A percentile compares a stretch with the other conserved stretches of the same genome.
Evolutionary conservation across 495 filamentous ascomycete genomes (phyloP).

Genomic region (Aspergillus heteromorphus): DNA sequence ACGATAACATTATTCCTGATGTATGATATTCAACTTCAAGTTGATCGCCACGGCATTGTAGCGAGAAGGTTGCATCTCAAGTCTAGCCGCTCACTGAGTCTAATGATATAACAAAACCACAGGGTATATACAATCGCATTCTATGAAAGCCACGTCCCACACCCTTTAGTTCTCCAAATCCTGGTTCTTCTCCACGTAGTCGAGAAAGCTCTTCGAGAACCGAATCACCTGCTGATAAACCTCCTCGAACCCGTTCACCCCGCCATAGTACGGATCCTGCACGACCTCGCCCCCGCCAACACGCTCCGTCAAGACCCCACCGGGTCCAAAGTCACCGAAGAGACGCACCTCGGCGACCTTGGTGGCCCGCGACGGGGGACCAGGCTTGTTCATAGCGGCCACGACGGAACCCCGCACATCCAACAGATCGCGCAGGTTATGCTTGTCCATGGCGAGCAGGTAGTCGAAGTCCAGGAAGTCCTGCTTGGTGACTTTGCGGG

Average conservation of each 20-base stretch:
- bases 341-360: constrained; percentile 59
- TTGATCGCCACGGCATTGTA: neutral
- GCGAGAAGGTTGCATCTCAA: neutral
- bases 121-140: constrained; percentile 11
- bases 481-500: constrained; percentile 62
- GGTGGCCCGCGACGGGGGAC: constrained; percentile 19
- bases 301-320: constrained; percentile 67
- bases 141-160: neutral
- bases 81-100: neutral
- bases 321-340: constrained; percentile 74
- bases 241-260: constrained; percentile 71
- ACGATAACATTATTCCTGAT: neutral
- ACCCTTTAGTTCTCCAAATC: constrained; percentile 6
- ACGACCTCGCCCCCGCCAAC: constrained; percentile 68
- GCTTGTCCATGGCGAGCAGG: constrained; percentile 87
- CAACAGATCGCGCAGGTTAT: constrained; percentile 70
- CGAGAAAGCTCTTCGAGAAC: constrained; percentile 74
- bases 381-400: constrained; percentile 37
- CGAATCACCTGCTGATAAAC: constrained; percentile 77
- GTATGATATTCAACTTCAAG: constrained; percentile 5
- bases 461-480: constrained; percentile 89
- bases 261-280: constrained; percentile 92
- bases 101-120: constrained; percentile 2
- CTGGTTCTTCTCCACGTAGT: constrained; percentile 32
- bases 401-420: constrained; percentile 49